These are phyloP conservation scores for Cyclotella baltica DNA, from an alignment of 108 stramenopile genomes.

Conservation along the genomic window DNA sequence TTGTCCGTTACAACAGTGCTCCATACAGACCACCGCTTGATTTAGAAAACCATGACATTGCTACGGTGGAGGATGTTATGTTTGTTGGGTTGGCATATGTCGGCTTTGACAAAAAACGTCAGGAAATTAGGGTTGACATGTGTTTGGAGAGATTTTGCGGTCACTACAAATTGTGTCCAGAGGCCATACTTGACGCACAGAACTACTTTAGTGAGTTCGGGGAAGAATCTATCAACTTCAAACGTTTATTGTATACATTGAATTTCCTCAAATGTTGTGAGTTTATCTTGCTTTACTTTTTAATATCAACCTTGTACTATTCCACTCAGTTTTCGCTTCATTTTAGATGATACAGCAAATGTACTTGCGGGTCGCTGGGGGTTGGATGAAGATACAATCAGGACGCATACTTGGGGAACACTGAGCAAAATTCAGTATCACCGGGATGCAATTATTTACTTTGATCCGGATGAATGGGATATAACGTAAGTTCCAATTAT, in stretches of 20 bases:
- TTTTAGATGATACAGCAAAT: conserved; percentile 3
- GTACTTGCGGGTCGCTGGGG: neutral
- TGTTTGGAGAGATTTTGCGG: neutral
- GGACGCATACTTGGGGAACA: neutral
- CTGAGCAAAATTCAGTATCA: conserved; percentile 3
- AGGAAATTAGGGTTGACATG: neutral
- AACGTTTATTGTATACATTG: neutral
- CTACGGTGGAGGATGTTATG: neutral
- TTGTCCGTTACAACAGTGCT: neutral
- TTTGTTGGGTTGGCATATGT: conserved; percentile 7
- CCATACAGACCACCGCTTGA: conserved; percentile 5
- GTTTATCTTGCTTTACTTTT: neutral
- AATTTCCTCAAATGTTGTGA: conserved; percentile 9
- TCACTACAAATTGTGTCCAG: neutral
- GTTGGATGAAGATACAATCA: neutral
- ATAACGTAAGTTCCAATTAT: neutral
- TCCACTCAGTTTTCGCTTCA: too few species aligned
- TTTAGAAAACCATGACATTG: neutral
- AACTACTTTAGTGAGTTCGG: neutral
- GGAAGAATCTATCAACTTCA: neutral
- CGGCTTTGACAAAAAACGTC: neutral
- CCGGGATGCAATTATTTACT: neutral
- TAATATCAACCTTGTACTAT: too few species aligned
- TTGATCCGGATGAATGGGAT: conserved; percentile 2
- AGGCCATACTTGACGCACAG: neutral